These are phyloP conservation scores for Diaporthe aspalathi DNA, from an alignment of 2,329 filamentous ascomycete species.

Conservation along the genomic window DNA sequence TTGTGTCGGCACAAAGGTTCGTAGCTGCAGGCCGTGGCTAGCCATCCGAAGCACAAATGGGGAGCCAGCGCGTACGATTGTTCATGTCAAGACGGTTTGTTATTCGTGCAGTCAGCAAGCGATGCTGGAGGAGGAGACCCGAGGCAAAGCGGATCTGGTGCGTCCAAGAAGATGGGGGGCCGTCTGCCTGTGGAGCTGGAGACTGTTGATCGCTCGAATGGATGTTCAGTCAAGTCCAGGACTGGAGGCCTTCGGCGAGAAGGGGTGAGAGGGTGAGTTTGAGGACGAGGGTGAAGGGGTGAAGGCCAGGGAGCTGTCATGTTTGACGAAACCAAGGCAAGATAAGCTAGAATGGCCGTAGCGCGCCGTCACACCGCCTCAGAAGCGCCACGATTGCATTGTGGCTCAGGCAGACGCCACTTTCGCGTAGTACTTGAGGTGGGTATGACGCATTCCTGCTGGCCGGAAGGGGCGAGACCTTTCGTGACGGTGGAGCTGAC, in stretches of 20 bases:
- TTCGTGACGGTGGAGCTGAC: conserved; percentile 13
- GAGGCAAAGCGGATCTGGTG: not conserved
- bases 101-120: not conserved
- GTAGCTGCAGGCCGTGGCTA: not conserved
- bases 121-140: not conserved
- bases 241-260: not conserved
- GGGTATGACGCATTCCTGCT: not conserved
- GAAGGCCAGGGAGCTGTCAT: not conserved
- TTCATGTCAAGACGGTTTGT: not conserved
- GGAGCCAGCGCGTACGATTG: not conserved
- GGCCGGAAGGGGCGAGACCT: conserved; percentile 22
- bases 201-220: not conserved
- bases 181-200: not conserved
- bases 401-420: conserved; percentile 20
- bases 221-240: not conserved
- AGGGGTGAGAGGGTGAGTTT: no score
- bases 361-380: conserved; percentile 21
- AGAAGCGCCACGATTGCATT: conserved; percentile 8
- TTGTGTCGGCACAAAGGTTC: not conserved
- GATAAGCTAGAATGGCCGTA: no score
- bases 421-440: no score
- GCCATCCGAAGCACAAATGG: not conserved
- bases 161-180: not conserved
- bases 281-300: no score
- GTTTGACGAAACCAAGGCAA: no score